Conservation (phyloP, 371 early-diverging fungal genomes). For the Chytridium lagenaria region DNA sequence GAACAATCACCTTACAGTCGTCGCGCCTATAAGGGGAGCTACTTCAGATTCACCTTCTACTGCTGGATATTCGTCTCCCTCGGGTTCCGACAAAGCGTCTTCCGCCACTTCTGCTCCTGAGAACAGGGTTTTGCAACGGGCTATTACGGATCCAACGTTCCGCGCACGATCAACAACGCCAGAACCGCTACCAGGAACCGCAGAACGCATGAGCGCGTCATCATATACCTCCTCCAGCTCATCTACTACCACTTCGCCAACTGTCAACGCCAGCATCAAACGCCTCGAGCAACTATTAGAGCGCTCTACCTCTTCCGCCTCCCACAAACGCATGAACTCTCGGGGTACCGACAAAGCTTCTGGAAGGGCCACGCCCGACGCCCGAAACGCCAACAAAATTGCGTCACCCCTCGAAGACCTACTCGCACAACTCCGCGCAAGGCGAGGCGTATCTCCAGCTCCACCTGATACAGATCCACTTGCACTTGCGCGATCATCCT, state of each 20-base stretch:
- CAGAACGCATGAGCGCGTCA: neutral
- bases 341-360: slow-evolving; percentile 2
- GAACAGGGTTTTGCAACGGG: neutral
- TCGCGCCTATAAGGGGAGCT: no score
- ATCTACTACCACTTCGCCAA: neutral
- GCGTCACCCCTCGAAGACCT: slow-evolving; percentile 9
- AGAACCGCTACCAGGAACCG: neutral
- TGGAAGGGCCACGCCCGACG: neutral
- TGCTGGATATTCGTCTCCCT: no score
- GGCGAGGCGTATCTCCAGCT: neutral
- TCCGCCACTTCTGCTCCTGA: no score
- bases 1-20: no score
- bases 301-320: neutral
- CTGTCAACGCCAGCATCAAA: slow-evolving; percentile 17
- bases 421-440: neutral
- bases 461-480: neutral
- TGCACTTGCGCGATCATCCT: neutral
- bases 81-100: no score
- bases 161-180: neutral
- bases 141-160: neutral
- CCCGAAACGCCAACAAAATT: neutral
- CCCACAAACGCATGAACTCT: neutral
- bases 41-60: no score
- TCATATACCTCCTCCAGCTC: slow-evolving; percentile 6
- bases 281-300: slow-evolving; percentile 9